Evolutionary conservation across 2,329 filamentous ascomycete species (phyloP).

Genomic region (Phaeoacremonium minimum): DNA sequence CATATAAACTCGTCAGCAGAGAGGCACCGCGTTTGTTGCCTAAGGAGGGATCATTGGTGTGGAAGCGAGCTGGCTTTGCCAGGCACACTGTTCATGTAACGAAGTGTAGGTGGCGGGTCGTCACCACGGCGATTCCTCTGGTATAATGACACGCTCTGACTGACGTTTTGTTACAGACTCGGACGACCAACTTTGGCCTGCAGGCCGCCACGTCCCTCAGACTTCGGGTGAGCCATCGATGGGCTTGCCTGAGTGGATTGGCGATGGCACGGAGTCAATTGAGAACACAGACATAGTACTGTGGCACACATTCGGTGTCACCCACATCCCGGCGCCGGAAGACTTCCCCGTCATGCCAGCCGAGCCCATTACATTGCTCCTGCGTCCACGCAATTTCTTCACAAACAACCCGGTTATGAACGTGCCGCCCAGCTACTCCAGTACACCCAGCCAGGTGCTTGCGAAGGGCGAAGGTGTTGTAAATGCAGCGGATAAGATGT

Average conservation of each 20-base stretch:
- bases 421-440: slow-evolving; percentile 71
- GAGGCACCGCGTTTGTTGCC: slow-evolving; percentile 77
- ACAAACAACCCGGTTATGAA: slow-evolving; percentile 73
- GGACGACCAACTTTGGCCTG: slow-evolving; percentile 79
- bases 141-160: slow-evolving; percentile 1
- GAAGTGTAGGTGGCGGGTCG: slow-evolving; percentile 61
- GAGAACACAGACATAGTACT: slow-evolving; percentile 83
- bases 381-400: slow-evolving; percentile 82
- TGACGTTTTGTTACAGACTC: slow-evolving; percentile 45
- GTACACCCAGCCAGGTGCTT: slow-evolving; percentile 65
- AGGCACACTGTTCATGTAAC: slow-evolving; percentile 86
- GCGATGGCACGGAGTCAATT: slow-evolving; percentile 62
- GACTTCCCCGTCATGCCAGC: slow-evolving; percentile 92
- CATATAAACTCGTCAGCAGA: slow-evolving; percentile 85
- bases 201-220: slow-evolving; percentile 82
- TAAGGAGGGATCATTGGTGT: slow-evolving; percentile 76
- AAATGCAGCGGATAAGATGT: slow-evolving; percentile 44
- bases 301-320: slow-evolving; percentile 92
- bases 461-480: slow-evolving; percentile 37
- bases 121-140: neutral
- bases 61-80: slow-evolving; percentile 86
- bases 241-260: slow-evolving; percentile 75
- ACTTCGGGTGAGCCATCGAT: slow-evolving; percentile 74
- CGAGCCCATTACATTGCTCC: slow-evolving; percentile 76
- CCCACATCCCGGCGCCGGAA: slow-evolving; percentile 83